A percentile compares a stretch with the other conserved stretches of the same genome.
These are phyloP conservation scores for Eucalyptus regnans DNA, from an alignment of 345 rosid genomes.

Conservation along the genomic window DNA sequence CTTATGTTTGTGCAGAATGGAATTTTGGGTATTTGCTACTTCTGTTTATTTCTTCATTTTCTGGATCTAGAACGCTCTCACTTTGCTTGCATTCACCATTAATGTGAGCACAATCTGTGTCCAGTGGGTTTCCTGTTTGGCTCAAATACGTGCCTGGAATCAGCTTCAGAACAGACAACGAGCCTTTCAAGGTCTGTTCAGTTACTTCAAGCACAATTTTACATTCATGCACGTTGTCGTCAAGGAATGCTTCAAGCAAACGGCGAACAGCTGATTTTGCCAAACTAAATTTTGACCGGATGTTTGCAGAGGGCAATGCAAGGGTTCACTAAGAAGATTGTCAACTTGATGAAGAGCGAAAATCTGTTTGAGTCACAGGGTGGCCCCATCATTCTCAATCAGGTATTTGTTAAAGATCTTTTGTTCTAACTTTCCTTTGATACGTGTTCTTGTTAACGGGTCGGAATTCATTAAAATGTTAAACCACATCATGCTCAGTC, in stretches of 20 bases:
- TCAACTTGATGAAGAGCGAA: constrained; percentile 89
- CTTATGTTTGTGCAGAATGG: constrained; percentile 99
- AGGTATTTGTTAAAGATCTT: constrained; percentile 30
- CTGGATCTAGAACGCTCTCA: constrained; percentile 5
- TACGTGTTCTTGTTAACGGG: neutral
- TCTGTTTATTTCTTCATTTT: neutral
- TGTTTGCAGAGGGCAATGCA: constrained; percentile 80
- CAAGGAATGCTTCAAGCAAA: neutral
- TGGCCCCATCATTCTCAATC: constrained; percentile 96
- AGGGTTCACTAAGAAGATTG: constrained; percentile 92
- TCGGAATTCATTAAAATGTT: neutral
- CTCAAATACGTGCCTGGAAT: constrained; percentile 96
- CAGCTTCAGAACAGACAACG: constrained; percentile 98
- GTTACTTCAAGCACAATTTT: neutral
- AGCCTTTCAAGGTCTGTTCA: constrained; percentile 87
- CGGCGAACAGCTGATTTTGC: neutral
- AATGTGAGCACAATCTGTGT: neutral
- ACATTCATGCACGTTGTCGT: neutral
- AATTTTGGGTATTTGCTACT: constrained; percentile 68
- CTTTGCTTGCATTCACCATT: neutral
- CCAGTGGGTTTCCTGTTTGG: constrained; percentile 99
- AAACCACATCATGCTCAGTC: neutral
- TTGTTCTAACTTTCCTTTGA: neutral
- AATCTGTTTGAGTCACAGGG: constrained; percentile 92
- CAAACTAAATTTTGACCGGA: neutral